A percentile compares a stretch with the other conserved stretches of the same genome.
Conservation (phyloP, 75 land plant species). For the Adiantum capillusveneris region DNA sequence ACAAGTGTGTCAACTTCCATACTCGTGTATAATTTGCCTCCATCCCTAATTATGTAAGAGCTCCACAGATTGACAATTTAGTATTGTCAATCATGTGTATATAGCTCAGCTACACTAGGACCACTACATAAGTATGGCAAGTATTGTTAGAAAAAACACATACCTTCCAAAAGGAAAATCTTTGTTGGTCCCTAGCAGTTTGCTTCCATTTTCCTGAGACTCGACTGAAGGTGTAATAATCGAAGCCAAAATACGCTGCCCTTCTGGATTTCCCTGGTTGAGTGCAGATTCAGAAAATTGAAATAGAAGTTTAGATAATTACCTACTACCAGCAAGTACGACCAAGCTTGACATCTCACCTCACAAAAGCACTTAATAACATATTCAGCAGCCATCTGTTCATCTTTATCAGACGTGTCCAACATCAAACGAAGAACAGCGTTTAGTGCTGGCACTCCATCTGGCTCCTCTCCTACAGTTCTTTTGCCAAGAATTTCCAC, state of each 20-base stretch:
- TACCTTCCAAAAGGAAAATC: constrained; percentile 92
- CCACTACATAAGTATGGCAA: too few species aligned
- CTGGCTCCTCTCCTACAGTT: constrained; percentile 76
- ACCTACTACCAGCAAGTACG: too few species aligned
- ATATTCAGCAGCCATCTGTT: constrained; percentile 89
- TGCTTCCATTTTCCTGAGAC: constrained; percentile 29
- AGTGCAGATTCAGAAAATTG: neutral
- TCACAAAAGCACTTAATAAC: constrained; percentile 91
- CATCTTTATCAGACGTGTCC: constrained; percentile 61
- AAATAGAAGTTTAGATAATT: neutral
- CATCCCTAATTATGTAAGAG: too few species aligned
- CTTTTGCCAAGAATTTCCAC: constrained; percentile 59
- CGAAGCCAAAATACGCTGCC: constrained; percentile 81
- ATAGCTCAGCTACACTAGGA: too few species aligned
- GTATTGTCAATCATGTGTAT: too few species aligned
- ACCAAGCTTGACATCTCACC: constrained; percentile 35
- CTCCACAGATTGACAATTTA: too few species aligned
- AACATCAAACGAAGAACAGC: constrained; percentile 66
- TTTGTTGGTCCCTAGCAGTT: constrained; percentile 32
- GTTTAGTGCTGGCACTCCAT: constrained; percentile 75
- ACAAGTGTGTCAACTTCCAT: too few species aligned
- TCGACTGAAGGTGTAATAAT: constrained; percentile 75
- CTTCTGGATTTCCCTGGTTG: constrained; percentile 80
- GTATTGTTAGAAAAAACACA: too few species aligned
- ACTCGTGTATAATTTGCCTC: too few species aligned